Conservation (phyloP, 169 alveolate genomes). For the Plasmodium berghei region DNA sequence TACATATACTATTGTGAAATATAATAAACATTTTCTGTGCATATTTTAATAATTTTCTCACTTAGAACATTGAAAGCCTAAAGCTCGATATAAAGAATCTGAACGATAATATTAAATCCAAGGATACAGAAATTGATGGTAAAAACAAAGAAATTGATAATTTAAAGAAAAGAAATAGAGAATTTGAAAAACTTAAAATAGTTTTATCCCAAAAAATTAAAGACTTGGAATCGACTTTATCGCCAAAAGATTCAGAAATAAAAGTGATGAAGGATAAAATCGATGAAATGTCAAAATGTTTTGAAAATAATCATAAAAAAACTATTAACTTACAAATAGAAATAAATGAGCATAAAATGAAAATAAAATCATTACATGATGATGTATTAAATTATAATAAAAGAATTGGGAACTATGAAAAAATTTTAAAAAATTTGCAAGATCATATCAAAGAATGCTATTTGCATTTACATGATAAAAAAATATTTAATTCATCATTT, state of each 20-base stretch:
- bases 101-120: constrained; percentile 23
- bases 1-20: not conserved
- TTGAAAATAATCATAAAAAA: constrained; percentile 74
- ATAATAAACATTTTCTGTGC: not conserved
- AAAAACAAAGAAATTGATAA: constrained; percentile 34
- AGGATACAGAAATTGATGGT: constrained; percentile 59
- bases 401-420: constrained; percentile 65
- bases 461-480: constrained; percentile 72
- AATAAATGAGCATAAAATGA: constrained; percentile 74
- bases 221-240: constrained; percentile 58
- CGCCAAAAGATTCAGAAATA: constrained; percentile 75
- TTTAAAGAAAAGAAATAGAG: constrained; percentile 56
- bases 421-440: constrained; percentile 62
- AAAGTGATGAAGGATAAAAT: constrained; percentile 66
- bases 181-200: constrained; percentile 69
- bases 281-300: constrained; percentile 75
- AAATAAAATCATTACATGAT: constrained; percentile 65
- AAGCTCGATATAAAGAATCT: constrained; percentile 37
- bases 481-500: constrained; percentile 69
- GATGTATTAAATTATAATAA: constrained; percentile 64
- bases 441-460: constrained; percentile 73
- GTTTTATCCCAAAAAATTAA: constrained; percentile 62
- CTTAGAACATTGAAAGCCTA: constrained; percentile 47
- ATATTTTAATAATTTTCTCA: too few species aligned
- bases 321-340: constrained; percentile 66